Conservation (phyloP, 768 basidiomycete genomes). For the Boletus rubropictus region DNA sequence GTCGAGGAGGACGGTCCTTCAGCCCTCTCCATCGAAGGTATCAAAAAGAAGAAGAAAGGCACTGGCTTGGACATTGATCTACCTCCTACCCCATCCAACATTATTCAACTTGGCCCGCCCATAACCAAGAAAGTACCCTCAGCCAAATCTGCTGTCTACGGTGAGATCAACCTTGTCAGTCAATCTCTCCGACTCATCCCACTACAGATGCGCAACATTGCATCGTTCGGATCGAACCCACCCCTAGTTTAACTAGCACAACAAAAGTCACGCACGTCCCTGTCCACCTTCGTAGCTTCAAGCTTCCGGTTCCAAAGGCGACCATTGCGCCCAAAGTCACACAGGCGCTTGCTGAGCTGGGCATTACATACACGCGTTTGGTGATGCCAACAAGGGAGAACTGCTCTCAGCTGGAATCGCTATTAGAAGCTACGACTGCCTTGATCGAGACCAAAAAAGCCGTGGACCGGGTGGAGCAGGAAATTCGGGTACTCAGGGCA, state of each 20-base stretch:
- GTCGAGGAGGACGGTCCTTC: constrained; percentile 56
- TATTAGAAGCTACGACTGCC: constrained; percentile 65
- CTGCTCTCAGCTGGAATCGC: constrained; percentile 60
- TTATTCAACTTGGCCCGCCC: constrained; percentile 36
- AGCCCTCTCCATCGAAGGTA: constrained; percentile 39
- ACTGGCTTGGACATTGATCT: constrained; percentile 28
- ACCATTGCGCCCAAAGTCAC: constrained; percentile 70
- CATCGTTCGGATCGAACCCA: constrained; percentile 62
- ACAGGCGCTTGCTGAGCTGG: constrained; percentile 71
- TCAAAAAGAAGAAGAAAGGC: constrained; percentile 52
- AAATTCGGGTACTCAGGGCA: constrained; percentile 65
- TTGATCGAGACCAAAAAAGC: constrained; percentile 87
- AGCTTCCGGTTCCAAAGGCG: constrained; percentile 74
- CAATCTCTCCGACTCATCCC: constrained; percentile 13
- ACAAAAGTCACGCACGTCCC: constrained; percentile 76
- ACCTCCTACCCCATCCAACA: constrained; percentile 31
- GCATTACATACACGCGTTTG: constrained; percentile 63
- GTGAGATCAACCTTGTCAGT: constrained; percentile 31
- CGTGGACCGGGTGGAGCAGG: constrained; percentile 82
- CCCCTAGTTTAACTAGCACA: constrained; percentile 35
- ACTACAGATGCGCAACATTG: constrained; percentile 60
- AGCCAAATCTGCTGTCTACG: constrained; percentile 54
- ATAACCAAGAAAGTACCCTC: constrained; percentile 37
- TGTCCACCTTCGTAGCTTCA: constrained; percentile 81
- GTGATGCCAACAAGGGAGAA: constrained; percentile 95